A percentile compares a stretch with the other conserved stretches of the same genome.
Conservation (phyloP, 2,329 filamentous ascomycete species). For the Delphinella strobiligena region DNA sequence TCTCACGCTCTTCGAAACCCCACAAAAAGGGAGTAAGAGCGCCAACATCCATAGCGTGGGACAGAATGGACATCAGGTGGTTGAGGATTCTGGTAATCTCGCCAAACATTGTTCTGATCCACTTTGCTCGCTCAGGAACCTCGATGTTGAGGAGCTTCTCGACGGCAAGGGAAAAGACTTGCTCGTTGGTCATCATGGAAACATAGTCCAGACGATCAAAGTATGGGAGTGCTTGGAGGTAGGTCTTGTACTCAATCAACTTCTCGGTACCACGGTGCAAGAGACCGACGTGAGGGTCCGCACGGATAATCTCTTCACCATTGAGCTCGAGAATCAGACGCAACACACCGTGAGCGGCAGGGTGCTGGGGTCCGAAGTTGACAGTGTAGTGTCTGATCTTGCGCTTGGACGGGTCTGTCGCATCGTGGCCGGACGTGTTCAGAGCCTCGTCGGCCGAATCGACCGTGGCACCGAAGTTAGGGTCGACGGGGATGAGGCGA, state of each 20-base stretch:
- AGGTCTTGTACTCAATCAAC: slow-evolving; percentile 99
- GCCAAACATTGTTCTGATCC: slow-evolving; percentile 88
- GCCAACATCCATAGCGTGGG: slow-evolving; percentile 98
- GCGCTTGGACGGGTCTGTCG: slow-evolving; percentile 45
- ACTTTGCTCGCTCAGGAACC: slow-evolving; percentile 90
- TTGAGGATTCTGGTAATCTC: slow-evolving; percentile 92
- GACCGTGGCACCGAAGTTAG: slow-evolving; percentile 45
- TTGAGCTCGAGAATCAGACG: slow-evolving; percentile 95
- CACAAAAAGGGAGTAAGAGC: slow-evolving; percentile 96
- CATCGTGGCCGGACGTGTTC: slow-evolving; percentile 32
- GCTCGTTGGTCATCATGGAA: slow-evolving; percentile 99
- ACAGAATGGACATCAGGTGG: slow-evolving; percentile 94
- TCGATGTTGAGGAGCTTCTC: slow-evolving; percentile 98
- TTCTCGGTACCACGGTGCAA: slow-evolving; percentile 97
- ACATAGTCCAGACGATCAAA: slow-evolving; percentile 98
- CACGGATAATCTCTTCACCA: slow-evolving; percentile 92
- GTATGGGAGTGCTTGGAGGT: slow-evolving; percentile 94
- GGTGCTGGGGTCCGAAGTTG: slow-evolving; percentile 98
- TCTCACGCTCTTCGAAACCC: slow-evolving; percentile 99
- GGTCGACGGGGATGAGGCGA: slow-evolving; percentile 53
- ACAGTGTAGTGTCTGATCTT: slow-evolving; percentile 99
- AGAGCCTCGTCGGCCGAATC: slow-evolving; percentile 30
- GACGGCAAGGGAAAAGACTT: slow-evolving; percentile 88
- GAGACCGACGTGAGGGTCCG: slow-evolving; percentile 92
- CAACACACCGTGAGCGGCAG: slow-evolving; percentile 94